Base-by-base conservation (phyloP, 1,284 basidiomycete species). In the Heimioporus retisporus region DNA sequence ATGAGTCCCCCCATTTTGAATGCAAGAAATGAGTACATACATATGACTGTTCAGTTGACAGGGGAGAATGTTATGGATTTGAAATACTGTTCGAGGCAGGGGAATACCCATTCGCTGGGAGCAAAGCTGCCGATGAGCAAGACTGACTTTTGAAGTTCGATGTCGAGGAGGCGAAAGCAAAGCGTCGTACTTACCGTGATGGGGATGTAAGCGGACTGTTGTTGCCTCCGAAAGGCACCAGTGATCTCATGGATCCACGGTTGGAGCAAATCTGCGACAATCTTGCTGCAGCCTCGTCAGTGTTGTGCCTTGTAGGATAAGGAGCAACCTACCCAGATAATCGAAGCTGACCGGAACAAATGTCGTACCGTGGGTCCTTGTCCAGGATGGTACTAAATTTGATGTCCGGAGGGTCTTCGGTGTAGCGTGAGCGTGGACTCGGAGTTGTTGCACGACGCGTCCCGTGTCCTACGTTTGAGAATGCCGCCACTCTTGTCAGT, bases 331-430 rank as follows among this genome's bases (percentile, higher is more conserved):
- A 68, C 86, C 85, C 86, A 46, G 75, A 63, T 7, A 88, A 68
- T 59, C 78, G 81, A 31, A 88, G 80, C 68, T 85, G 84, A 2
- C 87, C 86, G 4, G 76, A 79, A 18, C 80, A 79, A 54, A 88
- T 86, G 14, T 81, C 86, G 35, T 81, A 74, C 18, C 77, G 68
- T 0, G 77, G 73, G 67, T 88, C 86, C 55, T 79, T 83, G 67
- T 88, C 86, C 14, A 81, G 77, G 7, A 80, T 69, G 18, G 77
- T 78, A n/a, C 86, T 86, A 68, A 89, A 88, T 63, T 81, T 82
- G 68, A 88, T 84, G 62, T 81, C 86, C 5, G 83, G 81, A 2
- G 82, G 81, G 59, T 84, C 84, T 3, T 78, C 74, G 0, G 74
- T 70, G 59, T 81, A 79, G 13, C 82, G 78, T 28, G 28, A 28